Evolutionary conservation across 1,284 basidiomycete species (phyloP).

Genomic region (Cutaneotrichosporon spelunceum): DNA sequence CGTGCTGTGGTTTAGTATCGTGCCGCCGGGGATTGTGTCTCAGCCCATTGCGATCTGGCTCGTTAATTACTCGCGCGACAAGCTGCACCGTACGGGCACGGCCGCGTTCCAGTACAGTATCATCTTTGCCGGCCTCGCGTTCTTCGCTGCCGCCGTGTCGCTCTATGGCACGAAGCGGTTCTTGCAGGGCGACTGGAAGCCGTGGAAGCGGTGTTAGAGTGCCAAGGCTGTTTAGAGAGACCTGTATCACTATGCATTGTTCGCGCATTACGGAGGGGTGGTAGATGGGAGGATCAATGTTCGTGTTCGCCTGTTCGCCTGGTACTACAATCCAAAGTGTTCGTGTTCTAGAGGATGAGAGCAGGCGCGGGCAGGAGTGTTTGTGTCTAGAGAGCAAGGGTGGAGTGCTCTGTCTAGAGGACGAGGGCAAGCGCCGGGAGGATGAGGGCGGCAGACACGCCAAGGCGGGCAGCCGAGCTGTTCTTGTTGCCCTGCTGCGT

Average conservation of each 20-base stretch:
- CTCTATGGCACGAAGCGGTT: constrained; percentile 49
- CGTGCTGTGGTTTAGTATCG: constrained; percentile 50
- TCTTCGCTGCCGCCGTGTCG: constrained; percentile 33
- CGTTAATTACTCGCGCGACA: constrained; percentile 41
- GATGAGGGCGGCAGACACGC: neutral
- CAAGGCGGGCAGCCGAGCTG: neutral
- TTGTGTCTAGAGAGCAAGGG: no score
- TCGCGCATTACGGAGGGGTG: neutral
- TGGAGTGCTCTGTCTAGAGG: no score
- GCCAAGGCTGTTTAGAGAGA: neutral
- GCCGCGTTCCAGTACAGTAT: constrained; percentile 49
- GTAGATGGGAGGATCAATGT: neutral
- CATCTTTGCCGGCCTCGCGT: constrained; percentile 48
- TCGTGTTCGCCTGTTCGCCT: no score
- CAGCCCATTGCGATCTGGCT: constrained; percentile 52
- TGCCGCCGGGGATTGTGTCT: constrained; percentile 44
- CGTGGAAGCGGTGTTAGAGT: constrained; percentile 24
- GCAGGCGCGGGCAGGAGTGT: no score
- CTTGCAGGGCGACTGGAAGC: constrained; percentile 42
- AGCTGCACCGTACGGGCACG: constrained; percentile 36
- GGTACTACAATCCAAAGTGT: no score
- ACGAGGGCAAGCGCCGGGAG: neutral
- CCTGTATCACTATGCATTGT: constrained; percentile 1
- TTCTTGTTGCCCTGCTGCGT: neutral
- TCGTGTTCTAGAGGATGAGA: neutral